Base-by-base conservation (phyloP, 2,329 filamentous ascomycete species). In the Colletotrichum musicola region DNA sequence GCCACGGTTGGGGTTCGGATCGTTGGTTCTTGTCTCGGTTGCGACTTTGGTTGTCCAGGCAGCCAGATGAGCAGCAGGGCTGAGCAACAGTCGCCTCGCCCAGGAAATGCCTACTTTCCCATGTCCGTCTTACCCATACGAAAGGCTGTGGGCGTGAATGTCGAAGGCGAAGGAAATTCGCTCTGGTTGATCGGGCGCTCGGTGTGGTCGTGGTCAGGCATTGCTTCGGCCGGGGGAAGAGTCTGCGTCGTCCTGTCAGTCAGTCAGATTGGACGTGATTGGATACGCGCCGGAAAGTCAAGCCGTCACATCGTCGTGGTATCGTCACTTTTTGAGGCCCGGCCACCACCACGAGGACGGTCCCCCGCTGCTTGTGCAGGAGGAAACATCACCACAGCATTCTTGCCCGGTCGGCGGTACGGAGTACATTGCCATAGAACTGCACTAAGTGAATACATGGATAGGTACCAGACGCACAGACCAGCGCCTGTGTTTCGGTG, bases 61-160 rank as follows among this genome's bases (percentile, higher is more conserved):
- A 66, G 62, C 66, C 62, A 66, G 22, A 44, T 18, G 49, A 61
- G 55, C 30, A 40, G 22, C 30, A 66, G 56, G 55, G 62, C 62
- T 65, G 42, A 66, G 46, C 12, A 18, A 9, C 20, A 49, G 18
- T 30, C n/a, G 54, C 20, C n/a, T 54, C 38, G 49, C 53, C 30
- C 30, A 2, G 27, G 7, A 35, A 35, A 10, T 10, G 10, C 27
- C 7, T 35, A 35, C 7, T 10, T 35, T 10, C 30, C 6, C 3
- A 35, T 9, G 30, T 10, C 30, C 10, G 12, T 35, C 30, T 35
- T 35, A 35, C 30, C 30, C 30, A 2, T 35, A 35, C 30, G 1
- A 35, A 10, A 35, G 30, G 30, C 30, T 35, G 30, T 35, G 30
- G 30, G 30, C 30, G 6, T 30, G 12, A 35, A 35, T 35, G 30